Percentiles rank a stretch among this genome's conserved stretches.
phyloP scores from a whole-genome alignment of 2,329 filamentous ascomycete species.

The Atkinsonella hypoxylon region DNA sequence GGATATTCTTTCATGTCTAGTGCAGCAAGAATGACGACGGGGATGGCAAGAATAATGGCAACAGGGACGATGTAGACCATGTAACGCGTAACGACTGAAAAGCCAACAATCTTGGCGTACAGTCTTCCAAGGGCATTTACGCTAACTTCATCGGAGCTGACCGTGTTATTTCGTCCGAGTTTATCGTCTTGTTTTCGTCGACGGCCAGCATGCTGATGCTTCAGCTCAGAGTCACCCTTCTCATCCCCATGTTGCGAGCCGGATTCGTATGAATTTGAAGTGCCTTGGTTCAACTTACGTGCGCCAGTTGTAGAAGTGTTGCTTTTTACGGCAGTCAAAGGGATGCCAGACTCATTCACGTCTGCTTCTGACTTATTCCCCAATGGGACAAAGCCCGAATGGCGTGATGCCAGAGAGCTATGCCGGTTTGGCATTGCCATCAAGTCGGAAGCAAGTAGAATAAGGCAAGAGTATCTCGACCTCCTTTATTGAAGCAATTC shows the following conservation, averaged over 20 bases:
- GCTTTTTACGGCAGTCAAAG: conserved; percentile 43
- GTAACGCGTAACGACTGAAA: conserved; percentile 53
- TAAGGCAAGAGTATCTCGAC: neutral
- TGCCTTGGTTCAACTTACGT: conserved; percentile 29
- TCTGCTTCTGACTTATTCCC: conserved; percentile 20
- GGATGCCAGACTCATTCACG: conserved; percentile 34
- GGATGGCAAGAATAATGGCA: conserved; percentile 47
- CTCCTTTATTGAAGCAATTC: neutral
- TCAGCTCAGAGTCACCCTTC: conserved; percentile 28
- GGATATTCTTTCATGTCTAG: conserved; percentile 28
- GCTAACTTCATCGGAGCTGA: conserved; percentile 37
- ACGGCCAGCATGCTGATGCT: conserved; percentile 28
- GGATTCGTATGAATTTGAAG: conserved; percentile 23
- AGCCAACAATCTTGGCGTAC: conserved; percentile 51
- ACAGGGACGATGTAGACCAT: conserved; percentile 56
- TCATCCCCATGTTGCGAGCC: conserved; percentile 26
- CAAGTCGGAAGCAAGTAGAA: neutral
- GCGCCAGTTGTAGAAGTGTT: conserved; percentile 42
- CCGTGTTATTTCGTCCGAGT: conserved; percentile 30
- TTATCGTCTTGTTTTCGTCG: conserved; percentile 32
- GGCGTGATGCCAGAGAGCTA: conserved; percentile 11
- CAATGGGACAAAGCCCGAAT: conserved; percentile 32
- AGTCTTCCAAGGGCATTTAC: conserved; percentile 55
- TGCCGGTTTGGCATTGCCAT: conserved; percentile 10
- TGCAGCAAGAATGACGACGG: conserved; percentile 43